Evolutionary conservation across 257 asterid species (phyloP).

Genomic region (Solanum etuberosum): DNA sequence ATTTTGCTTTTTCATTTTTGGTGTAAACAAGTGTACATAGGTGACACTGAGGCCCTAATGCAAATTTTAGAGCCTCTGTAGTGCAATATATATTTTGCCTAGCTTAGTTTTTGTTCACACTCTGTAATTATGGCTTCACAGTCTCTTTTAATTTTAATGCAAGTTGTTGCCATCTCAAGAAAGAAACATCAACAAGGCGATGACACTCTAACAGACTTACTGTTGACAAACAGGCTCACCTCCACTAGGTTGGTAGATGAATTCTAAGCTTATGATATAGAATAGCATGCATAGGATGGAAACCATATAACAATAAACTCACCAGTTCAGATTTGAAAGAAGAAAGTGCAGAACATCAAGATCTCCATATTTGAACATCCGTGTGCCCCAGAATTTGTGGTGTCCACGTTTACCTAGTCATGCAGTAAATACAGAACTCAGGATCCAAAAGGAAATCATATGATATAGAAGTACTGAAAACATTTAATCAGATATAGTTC

Average conservation of each 20-base stretch:
- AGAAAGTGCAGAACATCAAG: slow-evolving; percentile 94
- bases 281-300: neutral
- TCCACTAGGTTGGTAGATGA: neutral
- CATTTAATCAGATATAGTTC: neutral
- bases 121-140: neutral
- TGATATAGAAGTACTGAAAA: neutral
- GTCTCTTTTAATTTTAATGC: neutral
- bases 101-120: neutral
- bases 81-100: neutral
- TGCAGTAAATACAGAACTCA: neutral
- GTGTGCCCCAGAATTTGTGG: slow-evolving; percentile 98
- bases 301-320: slow-evolving; percentile 1
- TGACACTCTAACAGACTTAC: neutral
- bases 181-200: neutral
- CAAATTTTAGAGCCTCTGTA: neutral
- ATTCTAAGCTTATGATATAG: neutral
- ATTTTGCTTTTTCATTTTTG: neutral
- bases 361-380: slow-evolving; percentile 93
- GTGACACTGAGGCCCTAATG: neutral
- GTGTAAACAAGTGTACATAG: neutral
- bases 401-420: slow-evolving; percentile 87
- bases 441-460: neutral
- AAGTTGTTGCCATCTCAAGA: neutral
- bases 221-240: neutral
- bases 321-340: slow-evolving; percentile 97